These are phyloP conservation scores for Penicillium sp. DNA, from an alignment of 2,329 filamentous ascomycete species.

Conservation along the genomic window DNA sequence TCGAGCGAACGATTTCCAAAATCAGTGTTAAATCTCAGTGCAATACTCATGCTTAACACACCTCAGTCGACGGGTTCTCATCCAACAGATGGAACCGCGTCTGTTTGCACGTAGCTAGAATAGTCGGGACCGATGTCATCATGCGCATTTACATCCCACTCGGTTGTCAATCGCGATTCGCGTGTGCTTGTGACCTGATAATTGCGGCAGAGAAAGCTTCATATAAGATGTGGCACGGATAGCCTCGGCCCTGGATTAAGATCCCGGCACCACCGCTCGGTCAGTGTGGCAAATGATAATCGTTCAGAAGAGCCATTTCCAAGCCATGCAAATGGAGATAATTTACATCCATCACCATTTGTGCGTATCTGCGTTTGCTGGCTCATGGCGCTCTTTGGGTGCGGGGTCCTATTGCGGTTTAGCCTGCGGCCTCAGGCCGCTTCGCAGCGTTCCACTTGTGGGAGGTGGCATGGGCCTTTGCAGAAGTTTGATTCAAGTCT, in stretches of 20 bases:
- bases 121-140: conserved; percentile 29
- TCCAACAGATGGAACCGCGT: conserved; percentile 65
- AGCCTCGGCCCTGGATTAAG: background rate
- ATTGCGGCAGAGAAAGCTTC: background rate
- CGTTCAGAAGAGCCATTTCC: background rate
- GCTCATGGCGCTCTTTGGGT: background rate
- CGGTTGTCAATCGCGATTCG: background rate
- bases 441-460: background rate
- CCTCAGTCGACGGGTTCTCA: conserved; percentile 58
- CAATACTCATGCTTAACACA: conserved; percentile 29
- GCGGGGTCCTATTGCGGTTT: conserved; percentile 25
- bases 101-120: conserved; percentile 67
- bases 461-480: background rate
- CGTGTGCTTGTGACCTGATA: no score
- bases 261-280: background rate
- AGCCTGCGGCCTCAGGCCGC: conserved; percentile 5
- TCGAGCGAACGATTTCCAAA: background rate
- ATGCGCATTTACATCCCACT: background rate
- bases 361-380: background rate
- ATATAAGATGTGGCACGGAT: background rate
- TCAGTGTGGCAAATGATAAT: background rate
- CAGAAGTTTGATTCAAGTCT: background rate
- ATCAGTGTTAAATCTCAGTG: background rate
- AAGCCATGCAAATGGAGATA: background rate
- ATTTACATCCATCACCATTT: background rate